These are phyloP conservation scores for Grosmannia serpens DNA, from an alignment of 2,329 filamentous ascomycete species.

Conservation along the genomic window DNA sequence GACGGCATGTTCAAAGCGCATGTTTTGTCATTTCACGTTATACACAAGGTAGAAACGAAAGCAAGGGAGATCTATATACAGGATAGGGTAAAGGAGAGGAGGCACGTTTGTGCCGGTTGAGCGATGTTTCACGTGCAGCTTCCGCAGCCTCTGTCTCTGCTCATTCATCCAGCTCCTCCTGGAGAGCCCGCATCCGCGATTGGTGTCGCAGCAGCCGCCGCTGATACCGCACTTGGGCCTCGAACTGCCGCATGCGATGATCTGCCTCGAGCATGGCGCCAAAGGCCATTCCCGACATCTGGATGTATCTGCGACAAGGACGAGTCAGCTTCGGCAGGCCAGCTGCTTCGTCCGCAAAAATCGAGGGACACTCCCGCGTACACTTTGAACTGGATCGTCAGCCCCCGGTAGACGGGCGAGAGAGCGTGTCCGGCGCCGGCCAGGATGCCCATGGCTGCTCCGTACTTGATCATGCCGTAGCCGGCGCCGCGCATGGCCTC, in stretches of 20 bases:
- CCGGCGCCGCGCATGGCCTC: conserved; percentile 58
- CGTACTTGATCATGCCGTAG: conserved; percentile 61
- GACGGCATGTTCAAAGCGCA: neutral
- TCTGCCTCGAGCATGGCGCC: conserved; percentile 71
- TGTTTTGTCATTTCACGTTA: neutral
- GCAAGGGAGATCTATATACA: neutral
- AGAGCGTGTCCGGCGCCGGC: conserved; percentile 50
- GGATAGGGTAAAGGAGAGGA: neutral
- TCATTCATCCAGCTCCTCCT: conserved; percentile 6
- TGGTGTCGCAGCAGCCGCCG: conserved; percentile 52
- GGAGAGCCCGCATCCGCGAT: conserved; percentile 24
- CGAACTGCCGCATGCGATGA: conserved; percentile 52
- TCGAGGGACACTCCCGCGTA: conserved; percentile 27
- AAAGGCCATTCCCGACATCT: conserved; percentile 78
- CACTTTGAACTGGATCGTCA: conserved; percentile 71
- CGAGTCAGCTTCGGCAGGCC: neutral
- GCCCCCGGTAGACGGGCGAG: conserved; percentile 60
- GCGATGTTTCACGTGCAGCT: no score
- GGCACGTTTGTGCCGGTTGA: no score
- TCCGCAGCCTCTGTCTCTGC: neutral
- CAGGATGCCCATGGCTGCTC: conserved; percentile 49
- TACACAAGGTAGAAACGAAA: neutral
- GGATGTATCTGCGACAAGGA: conserved; percentile 50
- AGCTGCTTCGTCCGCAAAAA: neutral
- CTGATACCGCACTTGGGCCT: conserved; percentile 52